Evolutionary conservation across 163 green algal species (phyloP).

Genomic region (Volvox carteri): DNA sequence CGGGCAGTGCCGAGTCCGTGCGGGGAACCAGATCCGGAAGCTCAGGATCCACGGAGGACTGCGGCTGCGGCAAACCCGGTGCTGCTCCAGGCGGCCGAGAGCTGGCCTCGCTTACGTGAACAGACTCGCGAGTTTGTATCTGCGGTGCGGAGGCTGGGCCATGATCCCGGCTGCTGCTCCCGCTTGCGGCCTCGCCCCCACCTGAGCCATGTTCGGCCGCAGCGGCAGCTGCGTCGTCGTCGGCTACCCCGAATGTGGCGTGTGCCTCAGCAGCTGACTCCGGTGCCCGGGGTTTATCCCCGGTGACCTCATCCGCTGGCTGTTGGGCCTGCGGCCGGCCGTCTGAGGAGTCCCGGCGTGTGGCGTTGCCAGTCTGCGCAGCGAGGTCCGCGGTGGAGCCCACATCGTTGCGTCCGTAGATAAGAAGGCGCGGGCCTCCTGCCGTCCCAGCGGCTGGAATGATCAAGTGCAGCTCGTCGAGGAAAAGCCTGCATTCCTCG

Average conservation of each 20-base stretch:
- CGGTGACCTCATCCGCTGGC: not conserved
- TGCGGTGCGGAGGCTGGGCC: no score
- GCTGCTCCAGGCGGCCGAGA: no score
- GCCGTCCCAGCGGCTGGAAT: constrained; percentile 50
- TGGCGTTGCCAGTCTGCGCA: not conserved
- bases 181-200: not conserved
- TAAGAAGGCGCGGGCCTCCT: constrained; percentile 25
- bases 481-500: constrained; percentile 57
- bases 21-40: constrained; percentile 58
- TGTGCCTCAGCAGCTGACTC: constrained; percentile 1
- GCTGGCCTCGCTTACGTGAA: not conserved
- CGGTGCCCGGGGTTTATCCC: not conserved
- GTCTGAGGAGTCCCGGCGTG: constrained; percentile 20
- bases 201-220: not conserved
- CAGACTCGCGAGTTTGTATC: not conserved
- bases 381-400: constrained; percentile 17
- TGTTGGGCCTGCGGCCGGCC: not conserved
- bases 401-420: constrained; percentile 27
- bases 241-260: not conserved
- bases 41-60: not conserved
- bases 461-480: constrained; percentile 62
- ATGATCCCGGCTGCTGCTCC: not conserved
- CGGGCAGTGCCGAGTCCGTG: constrained; percentile 55
- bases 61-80: not conserved
- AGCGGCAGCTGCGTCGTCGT: not conserved